phyloP scores from a whole-genome alignment of 2,329 filamentous ascomycete genomes.

The Chrysoporthe cubensis region DNA sequence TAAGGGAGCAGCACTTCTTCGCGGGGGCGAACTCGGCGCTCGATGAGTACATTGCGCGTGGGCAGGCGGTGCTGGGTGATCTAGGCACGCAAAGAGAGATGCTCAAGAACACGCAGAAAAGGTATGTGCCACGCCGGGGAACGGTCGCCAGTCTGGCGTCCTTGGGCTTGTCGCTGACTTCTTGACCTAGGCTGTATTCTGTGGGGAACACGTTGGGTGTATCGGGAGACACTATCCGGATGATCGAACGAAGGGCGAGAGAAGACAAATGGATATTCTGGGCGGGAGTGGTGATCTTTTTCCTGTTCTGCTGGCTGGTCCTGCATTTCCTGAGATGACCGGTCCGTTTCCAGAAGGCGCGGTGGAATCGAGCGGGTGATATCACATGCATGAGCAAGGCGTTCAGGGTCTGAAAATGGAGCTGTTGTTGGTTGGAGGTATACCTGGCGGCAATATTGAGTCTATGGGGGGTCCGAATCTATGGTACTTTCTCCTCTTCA shows the following conservation, averaged over 20 bases:
- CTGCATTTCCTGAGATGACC: slow-evolving; percentile 79
- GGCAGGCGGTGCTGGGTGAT: slow-evolving; percentile 87
- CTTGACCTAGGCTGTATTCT: slow-evolving; percentile 66
- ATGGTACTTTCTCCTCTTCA: not conserved
- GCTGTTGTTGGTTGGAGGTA: not conserved
- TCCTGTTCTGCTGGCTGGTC: slow-evolving; percentile 89
- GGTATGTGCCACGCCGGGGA: slow-evolving; percentile 35
- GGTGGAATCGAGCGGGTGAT: not conserved
- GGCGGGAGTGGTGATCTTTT: slow-evolving; percentile 82
- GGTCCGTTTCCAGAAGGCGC: not conserved
- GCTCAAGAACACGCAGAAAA: slow-evolving; percentile 90
- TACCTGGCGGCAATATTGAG: not conserved
- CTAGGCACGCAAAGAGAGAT: slow-evolving; percentile 89
- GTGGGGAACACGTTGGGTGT: slow-evolving; percentile 93
- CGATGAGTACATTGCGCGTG: slow-evolving; percentile 91
- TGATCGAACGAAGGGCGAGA: slow-evolving; percentile 88
- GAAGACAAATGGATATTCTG: slow-evolving; percentile 99
- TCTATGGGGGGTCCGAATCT: not conserved
- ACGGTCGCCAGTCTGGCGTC: not conserved
- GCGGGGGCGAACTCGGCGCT: slow-evolving; percentile 79
- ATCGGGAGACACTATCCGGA: slow-evolving; percentile 93
- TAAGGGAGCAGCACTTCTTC: slow-evolving; percentile 90
- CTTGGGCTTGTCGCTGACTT: not conserved
- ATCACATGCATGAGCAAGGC: slow-evolving; percentile 27
- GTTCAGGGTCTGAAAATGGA: slow-evolving; percentile 18